Base-by-base conservation (phyloP, 2,329 filamentous ascomycete genomes). In the Fusarium luffae region DNA sequence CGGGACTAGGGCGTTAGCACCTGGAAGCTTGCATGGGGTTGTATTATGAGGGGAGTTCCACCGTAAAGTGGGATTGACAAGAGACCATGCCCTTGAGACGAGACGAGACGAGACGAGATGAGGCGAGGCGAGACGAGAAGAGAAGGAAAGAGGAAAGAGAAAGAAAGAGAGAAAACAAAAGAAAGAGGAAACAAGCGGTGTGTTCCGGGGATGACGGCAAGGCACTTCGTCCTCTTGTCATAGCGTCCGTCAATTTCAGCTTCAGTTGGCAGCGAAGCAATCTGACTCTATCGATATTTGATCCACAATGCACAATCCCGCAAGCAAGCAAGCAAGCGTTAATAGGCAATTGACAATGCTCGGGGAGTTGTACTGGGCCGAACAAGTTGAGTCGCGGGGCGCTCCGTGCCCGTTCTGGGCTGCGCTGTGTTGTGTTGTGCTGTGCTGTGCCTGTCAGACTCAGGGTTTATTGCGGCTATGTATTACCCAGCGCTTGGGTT, bases 1-100 rank as follows among this genome's bases (percentile, higher is more conserved):
- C 75, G 75, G 75, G 66, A 67, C 73, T 75, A 77, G 66, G 74
- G 70, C 48, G 66, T 54, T 65, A 65, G 61, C 32, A 65, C 28
- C 58, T 48, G 59, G 50, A 42, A 66, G 54, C 52, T 59, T 69
- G 50, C 69, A 74, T 74, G 63, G 18, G 71, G 52, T 65, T 58
- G 69, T 54, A 41, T 44, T 54, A 37, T 44, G 51, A 62, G 66
- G 59, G 27, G 69, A 65, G 37, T 55, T 59, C 42, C 60, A 52
- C 54, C 40, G 27, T 44, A 48, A 34, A 49, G 37, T 59, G 48
- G 49, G 59, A 49, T 56, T 42, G 49, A 62, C 28, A 42, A 28
- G 32, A 37, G 34, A 28, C 54, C 28, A 43, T 37, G 10, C 16
- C 34, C 18, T n/a, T 62, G 52, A 58, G 50, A 60, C 41, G 54